phyloP scores from a whole-genome alignment of 1,284 basidiomycete species.

The Trichosporon asahii region DNA sequence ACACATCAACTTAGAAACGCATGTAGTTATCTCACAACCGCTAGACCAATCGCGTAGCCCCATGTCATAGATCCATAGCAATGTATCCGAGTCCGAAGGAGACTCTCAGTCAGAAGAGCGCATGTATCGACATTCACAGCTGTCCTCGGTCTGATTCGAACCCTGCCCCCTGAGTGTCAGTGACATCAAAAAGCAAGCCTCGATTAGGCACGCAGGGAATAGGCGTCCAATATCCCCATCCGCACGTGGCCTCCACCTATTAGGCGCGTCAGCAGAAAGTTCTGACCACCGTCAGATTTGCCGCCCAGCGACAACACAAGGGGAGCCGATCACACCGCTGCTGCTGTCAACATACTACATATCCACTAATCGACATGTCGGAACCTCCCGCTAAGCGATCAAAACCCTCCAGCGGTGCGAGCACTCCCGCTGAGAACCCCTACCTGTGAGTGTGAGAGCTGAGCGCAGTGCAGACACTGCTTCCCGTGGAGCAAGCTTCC shows the following conservation, averaged over 20 bases:
- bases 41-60: neutral
- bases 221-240: too few species aligned
- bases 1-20: neutral
- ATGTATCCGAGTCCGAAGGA: too few species aligned
- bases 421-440: constrained; percentile 40
- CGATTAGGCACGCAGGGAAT: too few species aligned
- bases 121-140: too few species aligned
- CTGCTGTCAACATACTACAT: neutral
- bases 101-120: too few species aligned
- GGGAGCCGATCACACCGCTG: neutral
- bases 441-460: constrained; percentile 34
- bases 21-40: neutral
- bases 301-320: neutral
- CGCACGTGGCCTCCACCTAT: neutral
- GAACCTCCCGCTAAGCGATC: constrained; percentile 47
- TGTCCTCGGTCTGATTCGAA: too few species aligned
- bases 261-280: neutral
- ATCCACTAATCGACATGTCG: constrained; percentile 18
- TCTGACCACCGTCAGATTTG: constrained; percentile 7
- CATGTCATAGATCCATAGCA: neutral
- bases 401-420: constrained; percentile 29
- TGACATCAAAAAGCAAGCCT: too few species aligned
- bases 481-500: too few species aligned
- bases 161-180: too few species aligned
- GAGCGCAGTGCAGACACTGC: too few species aligned